Evolutionary conservation across 139 green algal species (phyloP), one percentile per base, ranked within the genome.

Genomic region (Diplosphaera chodatii): DNA sequence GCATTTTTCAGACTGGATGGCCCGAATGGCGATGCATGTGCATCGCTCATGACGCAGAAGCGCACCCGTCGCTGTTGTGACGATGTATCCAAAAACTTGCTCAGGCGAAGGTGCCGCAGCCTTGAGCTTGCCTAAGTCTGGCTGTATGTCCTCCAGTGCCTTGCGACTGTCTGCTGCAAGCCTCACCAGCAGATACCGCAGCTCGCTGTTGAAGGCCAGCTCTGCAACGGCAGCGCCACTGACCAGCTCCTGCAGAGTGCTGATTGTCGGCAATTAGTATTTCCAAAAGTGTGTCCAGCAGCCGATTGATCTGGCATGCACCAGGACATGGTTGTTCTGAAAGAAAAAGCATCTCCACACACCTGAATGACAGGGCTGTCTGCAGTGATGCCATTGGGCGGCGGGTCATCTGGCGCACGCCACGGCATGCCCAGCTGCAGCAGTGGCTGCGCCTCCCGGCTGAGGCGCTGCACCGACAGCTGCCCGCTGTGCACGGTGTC

Each of bases 391-490:
- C 69, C 41, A 2, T 20, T 3, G 0, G 74, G 74, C 32, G 72
- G 40, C 59, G 59, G 25, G n/a, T 41, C 75, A 5, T 3, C 56
- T 4, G 65, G 18, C 22, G 41, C 59, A 22, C 69, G 29, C 66
- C 71, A 34, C 30, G 78, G 77, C 28, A 83, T 8, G 56, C 78
- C 65, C 76, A 82, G 72, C 48, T 33, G 56, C 27, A 84, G 59
- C 64, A 75, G 64, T 20, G 18, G 55, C 32, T 21, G 27, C 32
- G 22, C 20, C 27, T 31, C 32, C 55, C 23, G 20, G 10, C 23
- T 22, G 15, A 67, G 40, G 22, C 41, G 68, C 48, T 6, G 62
- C 4, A 83, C 75, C 2, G 64, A n/a, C 20, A 77, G 65, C 64
- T 76, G 70, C 1, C 78, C 78, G 55, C 74, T 83, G 20, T 59